These are phyloP conservation scores for Kingdonia uniflora DNA, from an alignment of 164 flowering plant genomes.

Conservation along the genomic window DNA sequence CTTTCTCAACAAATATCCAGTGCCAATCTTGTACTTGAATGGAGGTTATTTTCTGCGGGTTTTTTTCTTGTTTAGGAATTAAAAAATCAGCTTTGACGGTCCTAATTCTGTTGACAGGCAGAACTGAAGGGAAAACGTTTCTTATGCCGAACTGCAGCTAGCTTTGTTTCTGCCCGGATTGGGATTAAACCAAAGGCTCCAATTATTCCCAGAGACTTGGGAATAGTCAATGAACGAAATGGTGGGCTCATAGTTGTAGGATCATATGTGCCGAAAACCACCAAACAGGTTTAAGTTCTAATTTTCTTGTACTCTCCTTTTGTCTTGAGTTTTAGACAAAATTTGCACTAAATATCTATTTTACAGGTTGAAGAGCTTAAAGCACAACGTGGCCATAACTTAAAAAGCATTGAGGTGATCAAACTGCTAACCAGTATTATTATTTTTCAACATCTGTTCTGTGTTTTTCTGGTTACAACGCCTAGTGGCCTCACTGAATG, in stretches of 20 bases:
- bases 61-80: background rate
- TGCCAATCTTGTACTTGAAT: too few species aligned
- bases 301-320: background rate
- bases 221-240: constrained; percentile 39
- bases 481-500: background rate
- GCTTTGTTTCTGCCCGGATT: constrained; percentile 90
- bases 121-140: constrained; percentile 82
- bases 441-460: too few species aligned
- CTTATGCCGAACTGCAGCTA: constrained; percentile 98
- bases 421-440: background rate
- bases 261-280: constrained; percentile 97
- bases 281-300: constrained; percentile 61
- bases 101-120: constrained; percentile 47
- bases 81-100: background rate
- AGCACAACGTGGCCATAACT: constrained; percentile 33
- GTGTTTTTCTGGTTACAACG: too few species aligned
- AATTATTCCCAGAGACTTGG: constrained; percentile 66
- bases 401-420: constrained; percentile 71
- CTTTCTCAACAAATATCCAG: too few species aligned
- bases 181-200: constrained; percentile 81
- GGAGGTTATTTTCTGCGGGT: too few species aligned
- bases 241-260: constrained; percentile 94
- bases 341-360: constrained; percentile 1
- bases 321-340: background rate
- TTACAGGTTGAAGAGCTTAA: constrained; percentile 77